These are phyloP conservation scores for Coemansia sp. DNA, from an alignment of 192 early-diverging fungal species.

Conservation along the genomic window DNA sequence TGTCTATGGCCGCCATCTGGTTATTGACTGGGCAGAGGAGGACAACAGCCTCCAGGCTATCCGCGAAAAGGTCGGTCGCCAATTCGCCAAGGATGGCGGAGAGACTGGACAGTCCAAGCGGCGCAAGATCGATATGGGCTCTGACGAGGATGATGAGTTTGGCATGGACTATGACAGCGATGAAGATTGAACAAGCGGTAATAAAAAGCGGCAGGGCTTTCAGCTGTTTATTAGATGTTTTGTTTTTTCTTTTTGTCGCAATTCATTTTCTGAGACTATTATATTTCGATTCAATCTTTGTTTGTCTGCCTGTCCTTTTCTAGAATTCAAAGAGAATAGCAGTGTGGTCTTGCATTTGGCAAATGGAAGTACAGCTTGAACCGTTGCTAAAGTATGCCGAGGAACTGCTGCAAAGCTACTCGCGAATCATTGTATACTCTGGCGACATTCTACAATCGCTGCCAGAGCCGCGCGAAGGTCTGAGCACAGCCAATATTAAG, in stretches of 20 bases:
- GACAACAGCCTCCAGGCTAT: conserved; percentile 75
- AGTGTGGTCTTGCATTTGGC: not conserved
- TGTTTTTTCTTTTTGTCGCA: conserved; percentile 5
- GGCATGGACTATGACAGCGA: conserved; percentile 34
- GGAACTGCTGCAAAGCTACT: conserved; percentile 48
- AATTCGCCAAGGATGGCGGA: conserved; percentile 68
- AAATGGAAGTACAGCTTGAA: conserved; percentile 28
- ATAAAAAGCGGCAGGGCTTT: not conserved
- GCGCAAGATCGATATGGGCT: conserved; percentile 61
- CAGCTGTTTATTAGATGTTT: conserved; percentile 2
- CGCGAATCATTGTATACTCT: conserved; percentile 50
- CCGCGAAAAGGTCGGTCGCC: conserved; percentile 80
- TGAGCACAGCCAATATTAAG: conserved; percentile 51
- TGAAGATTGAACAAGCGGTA: not conserved
- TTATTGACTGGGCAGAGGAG: conserved; percentile 90
- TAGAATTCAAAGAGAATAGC: not conserved
- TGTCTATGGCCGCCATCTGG: conserved; percentile 95
- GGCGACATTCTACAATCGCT: conserved; percentile 51
- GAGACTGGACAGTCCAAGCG: conserved; percentile 58
- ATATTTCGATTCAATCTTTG: not conserved
- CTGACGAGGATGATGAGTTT: conserved; percentile 14
- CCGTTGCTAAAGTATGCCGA: conserved; percentile 47
- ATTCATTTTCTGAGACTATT: not conserved
- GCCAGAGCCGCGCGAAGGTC: conserved; percentile 46
- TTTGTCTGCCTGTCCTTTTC: not conserved